Conservation (phyloP, 805 yeast genomes). For the Lipomyces mesembrius region DNA sequence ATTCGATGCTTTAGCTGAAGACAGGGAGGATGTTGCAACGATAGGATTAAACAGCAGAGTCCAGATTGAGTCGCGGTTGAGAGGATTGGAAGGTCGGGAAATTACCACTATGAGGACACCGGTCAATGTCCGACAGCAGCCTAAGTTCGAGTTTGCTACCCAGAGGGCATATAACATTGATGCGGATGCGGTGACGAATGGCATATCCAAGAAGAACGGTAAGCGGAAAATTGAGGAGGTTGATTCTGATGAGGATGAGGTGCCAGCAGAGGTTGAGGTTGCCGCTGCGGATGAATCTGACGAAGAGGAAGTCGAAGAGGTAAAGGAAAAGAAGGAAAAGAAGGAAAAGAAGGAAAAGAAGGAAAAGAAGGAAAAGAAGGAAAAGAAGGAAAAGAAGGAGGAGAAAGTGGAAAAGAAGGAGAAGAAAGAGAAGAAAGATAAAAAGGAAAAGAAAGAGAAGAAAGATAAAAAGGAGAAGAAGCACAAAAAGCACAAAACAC, state of each 20-base stretch:
- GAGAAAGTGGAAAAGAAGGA: constrained; percentile 43
- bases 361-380: constrained; percentile 36
- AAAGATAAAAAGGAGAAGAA: constrained; percentile 39
- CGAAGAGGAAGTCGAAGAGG: constrained; percentile 50
- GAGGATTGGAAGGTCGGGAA: constrained; percentile 96
- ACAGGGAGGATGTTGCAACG: constrained; percentile 93
- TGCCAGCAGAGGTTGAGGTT: constrained; percentile 34
- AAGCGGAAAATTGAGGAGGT: constrained; percentile 39
- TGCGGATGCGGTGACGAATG: constrained; percentile 87
- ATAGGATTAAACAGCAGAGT: constrained; percentile 89
- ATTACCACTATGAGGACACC: constrained; percentile 68
- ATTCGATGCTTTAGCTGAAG: constrained; percentile 96
- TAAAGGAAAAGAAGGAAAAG: constrained; percentile 48
- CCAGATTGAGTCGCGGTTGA: constrained; percentile 91
- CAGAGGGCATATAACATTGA: constrained; percentile 91
- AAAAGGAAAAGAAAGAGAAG: constrained; percentile 40
- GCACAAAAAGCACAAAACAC: constrained; percentile 37
- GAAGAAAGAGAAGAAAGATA: constrained; percentile 40
- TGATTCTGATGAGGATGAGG: constrained; percentile 49
- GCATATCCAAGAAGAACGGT: constrained; percentile 44
- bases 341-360: constrained; percentile 43
- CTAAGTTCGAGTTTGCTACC: constrained; percentile 84
- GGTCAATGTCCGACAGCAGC: constrained; percentile 71
- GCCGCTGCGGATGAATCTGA: constrained; percentile 13
- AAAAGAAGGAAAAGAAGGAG: constrained; percentile 44